These are phyloP conservation scores for Echeveria elegans DNA, from an alignment of 164 flowering plant species.

Conservation along the genomic window DNA sequence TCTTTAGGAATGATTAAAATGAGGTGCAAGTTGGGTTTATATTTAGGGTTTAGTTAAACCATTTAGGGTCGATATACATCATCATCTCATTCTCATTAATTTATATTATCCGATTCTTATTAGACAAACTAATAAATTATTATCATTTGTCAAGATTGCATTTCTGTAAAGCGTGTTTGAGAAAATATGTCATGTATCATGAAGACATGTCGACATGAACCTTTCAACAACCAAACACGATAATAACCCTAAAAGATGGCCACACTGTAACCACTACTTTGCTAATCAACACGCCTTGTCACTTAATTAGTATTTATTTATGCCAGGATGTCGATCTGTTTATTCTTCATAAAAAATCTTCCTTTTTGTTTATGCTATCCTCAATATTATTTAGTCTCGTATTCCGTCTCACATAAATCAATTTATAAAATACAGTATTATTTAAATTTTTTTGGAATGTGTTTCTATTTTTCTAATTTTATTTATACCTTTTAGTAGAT, in stretches of 20 bases:
- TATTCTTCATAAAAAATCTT: too few relatives aligned
- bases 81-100: background rate
- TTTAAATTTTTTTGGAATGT: too few relatives aligned
- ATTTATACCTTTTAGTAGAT: background rate
- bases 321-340: background rate
- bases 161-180: background rate
- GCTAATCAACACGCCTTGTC: background rate
- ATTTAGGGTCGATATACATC: background rate
- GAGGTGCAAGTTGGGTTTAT: background rate
- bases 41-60: background rate
- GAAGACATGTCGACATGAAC: slow-evolving; percentile 7
- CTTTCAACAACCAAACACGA: slow-evolving; percentile 3
- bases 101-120: background rate
- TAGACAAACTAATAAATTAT: background rate
- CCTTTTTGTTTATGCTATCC: too few relatives aligned
- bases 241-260: background rate
- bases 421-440: too few relatives aligned
- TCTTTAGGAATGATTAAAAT: background rate
- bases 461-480: too few relatives aligned
- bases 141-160: background rate
- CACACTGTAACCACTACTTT: background rate
- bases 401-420: too few relatives aligned
- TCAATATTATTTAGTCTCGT: too few relatives aligned
- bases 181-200: slow-evolving; percentile 1
- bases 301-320: background rate